Evolutionary conservation across 225 moss, liverwort and hornwort species (phyloP).

Genomic region (Physcomitrium patens): DNA sequence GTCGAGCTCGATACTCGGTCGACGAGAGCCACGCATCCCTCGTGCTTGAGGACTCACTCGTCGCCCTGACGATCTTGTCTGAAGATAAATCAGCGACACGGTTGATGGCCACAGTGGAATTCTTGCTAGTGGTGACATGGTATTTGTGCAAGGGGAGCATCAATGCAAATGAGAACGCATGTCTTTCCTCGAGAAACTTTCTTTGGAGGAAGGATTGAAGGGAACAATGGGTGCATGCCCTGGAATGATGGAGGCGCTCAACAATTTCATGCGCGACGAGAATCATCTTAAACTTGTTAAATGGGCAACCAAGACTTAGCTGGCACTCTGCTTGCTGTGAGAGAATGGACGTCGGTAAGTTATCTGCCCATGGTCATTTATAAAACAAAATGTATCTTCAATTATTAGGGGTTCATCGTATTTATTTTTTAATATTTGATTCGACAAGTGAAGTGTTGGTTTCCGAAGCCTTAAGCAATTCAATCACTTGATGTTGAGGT

Average conservation of each 20-base stretch:
- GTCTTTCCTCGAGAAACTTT: slow-evolving; percentile 45
- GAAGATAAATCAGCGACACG: slow-evolving; percentile 33
- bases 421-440: not conserved
- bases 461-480: not conserved
- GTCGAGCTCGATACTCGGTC: slow-evolving; percentile 20
- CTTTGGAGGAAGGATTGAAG: slow-evolving; percentile 47
- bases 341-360: slow-evolving; percentile 47
- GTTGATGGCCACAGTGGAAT: slow-evolving; percentile 39
- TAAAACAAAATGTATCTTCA: too few relatives aligned
- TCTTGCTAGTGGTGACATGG: slow-evolving; percentile 39
- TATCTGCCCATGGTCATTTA: not conserved
- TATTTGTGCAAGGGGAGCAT: slow-evolving; percentile 40
- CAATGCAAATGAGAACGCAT: slow-evolving; percentile 39
- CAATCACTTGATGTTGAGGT: slow-evolving; percentile 33
- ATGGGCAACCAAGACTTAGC: slow-evolving; percentile 45
- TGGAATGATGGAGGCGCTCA: slow-evolving; percentile 36
- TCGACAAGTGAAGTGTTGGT: not conserved
- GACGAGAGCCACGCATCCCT: slow-evolving; percentile 16
- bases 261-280: slow-evolving; percentile 36
- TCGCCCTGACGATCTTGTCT: slow-evolving; percentile 38
- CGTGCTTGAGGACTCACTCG: slow-evolving; percentile 33
- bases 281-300: slow-evolving; percentile 42
- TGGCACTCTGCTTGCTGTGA: slow-evolving; percentile 45
- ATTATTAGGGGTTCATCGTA: too few relatives aligned
- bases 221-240: slow-evolving; percentile 37